Evolutionary conservation across 305 asterid species (phyloP).

Genomic region (Fraxinus floribunda): DNA sequence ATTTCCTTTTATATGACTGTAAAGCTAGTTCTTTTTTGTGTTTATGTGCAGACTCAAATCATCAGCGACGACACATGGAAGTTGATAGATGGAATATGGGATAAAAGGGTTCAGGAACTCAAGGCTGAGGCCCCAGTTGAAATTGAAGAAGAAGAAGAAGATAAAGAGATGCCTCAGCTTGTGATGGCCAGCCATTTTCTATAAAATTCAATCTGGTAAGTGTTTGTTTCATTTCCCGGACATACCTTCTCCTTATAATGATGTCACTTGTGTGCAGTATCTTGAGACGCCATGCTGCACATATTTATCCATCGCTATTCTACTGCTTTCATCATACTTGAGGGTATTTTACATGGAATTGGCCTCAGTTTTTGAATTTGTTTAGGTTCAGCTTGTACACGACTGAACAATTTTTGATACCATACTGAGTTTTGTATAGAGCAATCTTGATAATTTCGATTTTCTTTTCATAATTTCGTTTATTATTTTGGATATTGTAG

Average conservation of each 20-base stretch:
- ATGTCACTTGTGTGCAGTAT: not conserved
- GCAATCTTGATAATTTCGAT: not conserved
- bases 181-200: conserved; percentile 86
- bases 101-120: conserved; percentile 70
- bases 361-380: not conserved
- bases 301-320: not conserved
- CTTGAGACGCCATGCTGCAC: not conserved
- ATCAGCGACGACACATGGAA: conserved; percentile 91
- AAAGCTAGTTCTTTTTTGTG: conserved; percentile 15
- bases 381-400: not conserved
- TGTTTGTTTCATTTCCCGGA: not conserved
- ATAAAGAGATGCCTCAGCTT: conserved; percentile 69
- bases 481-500: not conserved
- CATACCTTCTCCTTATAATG: not conserved
- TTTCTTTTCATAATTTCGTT: not conserved
- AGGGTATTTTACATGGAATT: not conserved
- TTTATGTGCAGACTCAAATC: conserved; percentile 74
- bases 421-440: not conserved
- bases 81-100: conserved; percentile 81
- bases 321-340: not conserved
- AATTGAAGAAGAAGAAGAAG: conserved; percentile 32
- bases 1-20: conserved; percentile 8
- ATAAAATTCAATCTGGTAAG: conserved; percentile 35
- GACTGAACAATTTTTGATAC: not conserved
- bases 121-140: conserved; percentile 53